Evolutionary conservation across 2,329 filamentous ascomycete species (phyloP).

Genomic region (Davidsoniella virescens): DNA sequence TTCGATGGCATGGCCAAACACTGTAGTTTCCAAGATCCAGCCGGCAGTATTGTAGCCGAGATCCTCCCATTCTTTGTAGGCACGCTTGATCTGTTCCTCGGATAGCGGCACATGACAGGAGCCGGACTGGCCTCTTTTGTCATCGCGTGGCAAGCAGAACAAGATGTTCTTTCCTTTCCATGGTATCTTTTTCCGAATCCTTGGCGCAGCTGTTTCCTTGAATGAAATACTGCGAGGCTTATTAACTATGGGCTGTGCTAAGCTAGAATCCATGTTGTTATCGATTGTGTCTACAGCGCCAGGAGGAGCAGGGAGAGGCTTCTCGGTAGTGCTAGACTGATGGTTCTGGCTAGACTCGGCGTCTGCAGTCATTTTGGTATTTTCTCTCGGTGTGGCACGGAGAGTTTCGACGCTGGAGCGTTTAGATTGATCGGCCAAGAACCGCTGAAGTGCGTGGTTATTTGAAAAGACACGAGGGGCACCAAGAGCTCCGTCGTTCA

Average conservation of each 20-base stretch:
- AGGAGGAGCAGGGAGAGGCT: slow-evolving; percentile 8
- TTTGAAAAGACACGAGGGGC: slow-evolving; percentile 29
- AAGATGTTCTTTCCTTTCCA: slow-evolving; percentile 64
- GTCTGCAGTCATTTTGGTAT: slow-evolving; percentile 11
- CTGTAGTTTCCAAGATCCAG: slow-evolving; percentile 46
- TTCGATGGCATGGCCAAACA: slow-evolving; percentile 22
- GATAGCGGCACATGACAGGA: slow-evolving; percentile 33
- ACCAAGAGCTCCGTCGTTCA: slow-evolving; percentile 22
- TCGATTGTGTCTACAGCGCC: slow-evolving; percentile 13
- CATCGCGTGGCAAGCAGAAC: slow-evolving; percentile 52
- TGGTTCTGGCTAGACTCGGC: slow-evolving; percentile 1
- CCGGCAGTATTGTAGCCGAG: slow-evolving; percentile 53
- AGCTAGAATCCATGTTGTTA: slow-evolving; percentile 22
- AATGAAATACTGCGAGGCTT: slow-evolving; percentile 20
- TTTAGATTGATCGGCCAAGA: slow-evolving; percentile 21
- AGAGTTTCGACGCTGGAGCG: slow-evolving; percentile 42
- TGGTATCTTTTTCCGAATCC: slow-evolving; percentile 52
- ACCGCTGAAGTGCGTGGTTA: slow-evolving; percentile 10
- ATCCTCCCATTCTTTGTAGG: slow-evolving; percentile 50
- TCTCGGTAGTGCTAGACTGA: slow-evolving; percentile 6
- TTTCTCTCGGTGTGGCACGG: slow-evolving; percentile 6
- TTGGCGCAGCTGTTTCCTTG: slow-evolving; percentile 32
- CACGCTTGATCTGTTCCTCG: slow-evolving; percentile 39
- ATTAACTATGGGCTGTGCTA: slow-evolving; percentile 17
- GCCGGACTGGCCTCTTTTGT: slow-evolving; percentile 42